Evolutionary conservation across 139 green algal genomes (phyloP), one percentile per base, ranked within the genome.

Genomic region (Tetraselmis chui): DNA sequence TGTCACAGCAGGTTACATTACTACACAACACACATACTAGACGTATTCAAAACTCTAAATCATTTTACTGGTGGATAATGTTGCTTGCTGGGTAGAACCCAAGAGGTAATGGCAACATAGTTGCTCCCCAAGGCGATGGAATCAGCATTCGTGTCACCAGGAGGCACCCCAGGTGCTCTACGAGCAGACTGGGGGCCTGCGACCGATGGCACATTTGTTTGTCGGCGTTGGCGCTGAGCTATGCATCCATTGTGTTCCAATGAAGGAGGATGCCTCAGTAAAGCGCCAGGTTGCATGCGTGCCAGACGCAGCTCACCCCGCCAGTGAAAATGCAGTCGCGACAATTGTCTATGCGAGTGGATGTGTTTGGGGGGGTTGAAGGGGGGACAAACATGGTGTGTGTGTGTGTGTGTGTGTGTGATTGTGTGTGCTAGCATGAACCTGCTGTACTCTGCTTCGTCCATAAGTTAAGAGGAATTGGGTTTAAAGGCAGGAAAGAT

Each of bases 81-180:
- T 86, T 59, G 32, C 30, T 59, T 85, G 86, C 86, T 89, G 86
- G 86, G 86, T 89, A 89, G 28, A 59, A 78, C 84, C 83, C 31
- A 89, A 85, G 79, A 80, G 86, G 86, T 89, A 88, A 88, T 23
- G 11, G 84, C 85, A 31, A 76, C 86, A 83, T 88, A 83, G 86
- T 80, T 59, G 85, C 86, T 89, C 84, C 86, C 80, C 59, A 89
- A 29, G 83, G 83, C 32, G 82, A 89, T 89, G 86, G 86, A 89
- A 89, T 89, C 86, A 89, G 86, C 86, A 85, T 79, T 76, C 83
- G 76, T n/a, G 80, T 59, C 28, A 29, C 30, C 79, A 32, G 45
- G 77, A 80, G n/a, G n/a, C n/a, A n/a, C n/a, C n/a, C n/a, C n/a
- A n/a, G n/a, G n/a, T n/a, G n/a, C n/a, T n/a, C n/a, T n/a, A n/a